phyloP scores from a whole-genome alignment of 1,139 yeast genomes.

The Yamadazyma kanchanaburiensis region DNA sequence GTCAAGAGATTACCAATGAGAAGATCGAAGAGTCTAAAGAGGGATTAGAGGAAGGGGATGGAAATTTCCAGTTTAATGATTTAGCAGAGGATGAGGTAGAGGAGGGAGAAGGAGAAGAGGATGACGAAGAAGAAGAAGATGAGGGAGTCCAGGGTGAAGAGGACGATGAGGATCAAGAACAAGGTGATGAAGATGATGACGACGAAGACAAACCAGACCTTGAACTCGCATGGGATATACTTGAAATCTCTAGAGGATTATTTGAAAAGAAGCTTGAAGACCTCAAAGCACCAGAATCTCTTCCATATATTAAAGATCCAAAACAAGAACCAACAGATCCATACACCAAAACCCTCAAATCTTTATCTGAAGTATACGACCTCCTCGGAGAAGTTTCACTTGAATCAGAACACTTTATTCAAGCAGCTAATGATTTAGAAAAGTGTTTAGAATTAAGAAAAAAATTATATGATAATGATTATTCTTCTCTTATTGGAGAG shows the following conservation, averaged over 20 bases:
- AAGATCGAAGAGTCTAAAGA: constrained; percentile 16
- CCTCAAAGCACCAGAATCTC: constrained; percentile 7
- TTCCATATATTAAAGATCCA: constrained; percentile 37
- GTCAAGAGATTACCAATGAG: constrained; percentile 26
- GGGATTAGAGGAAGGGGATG: constrained; percentile 21
- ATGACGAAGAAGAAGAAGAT: constrained; percentile 21
- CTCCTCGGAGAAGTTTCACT: constrained; percentile 85
- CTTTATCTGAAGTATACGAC: constrained; percentile 74
- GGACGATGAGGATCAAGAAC: constrained; percentile 27
- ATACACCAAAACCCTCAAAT: constrained; percentile 38
- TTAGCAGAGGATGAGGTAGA: constrained; percentile 53
- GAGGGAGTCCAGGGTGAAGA: constrained; percentile 25
- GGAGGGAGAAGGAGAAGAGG: constrained; percentile 42
- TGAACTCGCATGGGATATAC: constrained; percentile 83
- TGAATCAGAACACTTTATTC: constrained; percentile 79
- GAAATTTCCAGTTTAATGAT: constrained; percentile 55
- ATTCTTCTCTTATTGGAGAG: constrained; percentile 66
- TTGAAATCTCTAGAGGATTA: constrained; percentile 70
- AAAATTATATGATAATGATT: constrained; percentile 46
- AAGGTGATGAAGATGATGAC: constrained; percentile 20
- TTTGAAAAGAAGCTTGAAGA: constrained; percentile 46
- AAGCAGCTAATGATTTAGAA: constrained; percentile 67
- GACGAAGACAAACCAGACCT: constrained; percentile 67
- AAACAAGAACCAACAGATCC: constrained; percentile 29
- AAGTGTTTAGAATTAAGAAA: constrained; percentile 55